Conservation (phyloP, 129 eudicot genomes). For the Apium graveolens region DNA sequence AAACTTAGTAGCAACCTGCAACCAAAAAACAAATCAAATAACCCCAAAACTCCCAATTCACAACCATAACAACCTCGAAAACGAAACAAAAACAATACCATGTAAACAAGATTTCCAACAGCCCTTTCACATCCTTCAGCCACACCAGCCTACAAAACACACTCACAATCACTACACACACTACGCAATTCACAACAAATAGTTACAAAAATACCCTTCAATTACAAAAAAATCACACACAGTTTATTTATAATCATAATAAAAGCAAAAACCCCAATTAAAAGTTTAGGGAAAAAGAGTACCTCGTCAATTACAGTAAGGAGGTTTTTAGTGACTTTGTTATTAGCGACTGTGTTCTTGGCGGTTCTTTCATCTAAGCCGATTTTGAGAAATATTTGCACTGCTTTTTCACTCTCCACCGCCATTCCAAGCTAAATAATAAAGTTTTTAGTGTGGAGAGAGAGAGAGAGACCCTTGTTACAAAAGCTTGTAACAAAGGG, state of each 20-base stretch:
- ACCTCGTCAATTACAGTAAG: slow-evolving; percentile 77
- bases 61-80: not conserved
- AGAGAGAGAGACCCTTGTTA: not conserved
- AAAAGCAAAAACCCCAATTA: not conserved
- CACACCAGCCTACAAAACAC: slow-evolving; percentile 52
- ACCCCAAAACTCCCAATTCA: not conserved
- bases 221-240: not conserved
- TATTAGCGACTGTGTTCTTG: slow-evolving; percentile 61
- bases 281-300: not conserved
- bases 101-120: slow-evolving; percentile 70
- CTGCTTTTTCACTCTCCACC: slow-evolving; percentile 27
- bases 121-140: slow-evolving; percentile 74
- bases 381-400: slow-evolving; percentile 58
- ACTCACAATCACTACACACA: not conserved
- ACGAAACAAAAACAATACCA: slow-evolving; percentile 24
- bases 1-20: slow-evolving; percentile 77
- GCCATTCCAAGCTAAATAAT: slow-evolving; percentile 6
- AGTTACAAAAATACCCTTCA: not conserved
- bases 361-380: slow-evolving; percentile 62
- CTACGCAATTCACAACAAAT: not conserved
- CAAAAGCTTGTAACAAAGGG: not conserved
- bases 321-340: slow-evolving; percentile 70
- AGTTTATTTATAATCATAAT: not conserved
- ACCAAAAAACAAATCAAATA: not conserved
- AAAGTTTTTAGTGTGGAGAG: too few relatives aligned